Evolutionary conservation across 108 stramenopile species (phyloP).

Genomic region (Cyclostephanos invisitatus): DNA sequence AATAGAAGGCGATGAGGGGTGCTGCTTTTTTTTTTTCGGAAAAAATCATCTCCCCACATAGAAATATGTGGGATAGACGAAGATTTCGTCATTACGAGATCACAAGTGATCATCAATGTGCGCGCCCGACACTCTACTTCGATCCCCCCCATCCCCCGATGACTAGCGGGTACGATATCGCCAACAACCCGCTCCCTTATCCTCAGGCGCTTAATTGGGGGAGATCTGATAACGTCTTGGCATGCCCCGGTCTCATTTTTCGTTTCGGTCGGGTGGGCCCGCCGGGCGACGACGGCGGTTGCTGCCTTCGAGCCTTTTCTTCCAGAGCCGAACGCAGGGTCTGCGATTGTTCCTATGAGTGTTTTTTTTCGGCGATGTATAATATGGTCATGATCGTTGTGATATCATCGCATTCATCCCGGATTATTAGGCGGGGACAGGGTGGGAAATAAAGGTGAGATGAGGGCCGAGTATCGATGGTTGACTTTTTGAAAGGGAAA

Average conservation of each 20-base stretch:
- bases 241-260: slow-evolving; percentile 82
- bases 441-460: background rate
- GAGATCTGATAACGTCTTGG: slow-evolving; percentile 84
- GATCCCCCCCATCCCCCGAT: background rate
- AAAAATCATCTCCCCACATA: background rate
- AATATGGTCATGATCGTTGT: too few relatives aligned
- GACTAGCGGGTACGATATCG: slow-evolving; percentile 1
- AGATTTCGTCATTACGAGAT: slow-evolving; percentile 41
- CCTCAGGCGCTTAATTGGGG: slow-evolving; percentile 89
- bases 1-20: background rate
- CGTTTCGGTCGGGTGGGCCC: slow-evolving; percentile 52
- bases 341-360: slow-evolving; percentile 59
- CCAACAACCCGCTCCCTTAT: slow-evolving; percentile 60
- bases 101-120: slow-evolving; percentile 26
- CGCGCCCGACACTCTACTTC: background rate
- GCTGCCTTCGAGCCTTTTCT: slow-evolving; percentile 68
- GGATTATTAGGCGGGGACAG: background rate
- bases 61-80: background rate
- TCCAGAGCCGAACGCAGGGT: slow-evolving; percentile 75
- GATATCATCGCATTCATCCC: background rate
- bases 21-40: background rate
- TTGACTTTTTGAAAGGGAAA: slow-evolving; percentile 14
- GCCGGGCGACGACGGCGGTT: slow-evolving; percentile 32
- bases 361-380: background rate
- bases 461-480: background rate